These are phyloP conservation scores for Suillus discolor DNA, from an alignment of 768 basidiomycete species.

Conservation along the genomic window DNA sequence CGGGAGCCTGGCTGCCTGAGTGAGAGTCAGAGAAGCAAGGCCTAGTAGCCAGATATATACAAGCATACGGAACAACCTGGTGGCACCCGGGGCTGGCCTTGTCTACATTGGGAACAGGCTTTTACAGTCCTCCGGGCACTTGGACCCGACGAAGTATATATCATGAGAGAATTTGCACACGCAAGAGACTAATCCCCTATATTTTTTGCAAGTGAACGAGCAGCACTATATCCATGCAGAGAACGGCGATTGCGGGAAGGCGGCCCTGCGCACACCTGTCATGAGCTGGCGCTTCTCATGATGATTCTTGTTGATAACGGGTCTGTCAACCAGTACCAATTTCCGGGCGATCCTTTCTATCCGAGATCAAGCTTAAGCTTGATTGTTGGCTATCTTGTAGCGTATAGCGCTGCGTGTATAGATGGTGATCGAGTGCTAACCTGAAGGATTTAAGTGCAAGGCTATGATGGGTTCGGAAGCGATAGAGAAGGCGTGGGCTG, in stretches of 20 bases:
- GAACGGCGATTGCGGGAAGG: neutral
- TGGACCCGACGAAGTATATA: neutral
- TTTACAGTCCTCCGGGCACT: neutral
- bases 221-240: neutral
- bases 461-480: neutral
- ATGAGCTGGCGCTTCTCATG: neutral
- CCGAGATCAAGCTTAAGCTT: neutral
- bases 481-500: neutral
- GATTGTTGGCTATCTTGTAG: neutral
- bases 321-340: neutral
- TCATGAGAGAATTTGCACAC: neutral
- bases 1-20: neutral
- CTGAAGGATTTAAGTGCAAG: neutral
- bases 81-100: neutral
- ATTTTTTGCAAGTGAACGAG: neutral
- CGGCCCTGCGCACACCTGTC: neutral
- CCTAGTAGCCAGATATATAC: neutral
- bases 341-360: neutral
- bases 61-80: neutral
- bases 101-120: neutral
- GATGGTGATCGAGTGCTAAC: neutral
- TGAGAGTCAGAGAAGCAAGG: neutral
- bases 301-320: neutral
- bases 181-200: neutral
- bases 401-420: neutral